Evolutionary conservation across 2,329 filamentous ascomycete species (phyloP), one percentile per base, ranked within the genome.

Genomic region (Cladophialophora chaetospira): DNA sequence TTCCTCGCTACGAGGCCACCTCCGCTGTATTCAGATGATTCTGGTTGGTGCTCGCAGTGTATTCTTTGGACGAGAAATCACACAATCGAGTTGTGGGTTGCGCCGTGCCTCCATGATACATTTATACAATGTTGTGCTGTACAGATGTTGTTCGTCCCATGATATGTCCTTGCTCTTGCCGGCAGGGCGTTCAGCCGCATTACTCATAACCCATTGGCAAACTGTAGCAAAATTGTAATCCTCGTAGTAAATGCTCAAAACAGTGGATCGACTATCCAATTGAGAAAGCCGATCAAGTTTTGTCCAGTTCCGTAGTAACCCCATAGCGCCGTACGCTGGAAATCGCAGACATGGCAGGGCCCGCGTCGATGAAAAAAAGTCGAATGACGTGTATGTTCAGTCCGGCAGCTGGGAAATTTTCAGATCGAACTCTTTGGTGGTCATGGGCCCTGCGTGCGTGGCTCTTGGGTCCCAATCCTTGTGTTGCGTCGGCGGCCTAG

Each of bases 401-500:
- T 45, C 40, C 25, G 25, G 26, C 1, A n/a, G 9, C 23, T 25
- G 19, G 21, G 42, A 25, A 8, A 26, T 46, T 42, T 53, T 36
- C 28, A 33, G 23, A 23, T 53, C 50, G 15, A 49, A 49, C 13
- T 44, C 42, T 31, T 35, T 19, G 17, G 44, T 47, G 25, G 44
- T 47, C 44, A 35, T 35, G 8, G 25, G 25, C n/a, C 36, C 53
- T 21, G 63, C 63, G 28, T 63, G 59, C 13, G 63, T 58, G 28
- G 28, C 40, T 33, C 42, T 56, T 5, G 60, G 60, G 55, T 65
- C 58, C 63, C 63, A 65, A 15, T 63, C 62, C 40, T 49, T 53
- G 40, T 52, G 33, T 48, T 47, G 53, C 45, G 65, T 72, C 11
- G 75, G 76, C 9, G 76, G 72, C 45, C 75, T 72, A 5, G 78